Evolutionary conservation across 306 rosid genomes (phyloP), one percentile per base, ranked within the genome.

Genomic region (Cicer bijugum): DNA sequence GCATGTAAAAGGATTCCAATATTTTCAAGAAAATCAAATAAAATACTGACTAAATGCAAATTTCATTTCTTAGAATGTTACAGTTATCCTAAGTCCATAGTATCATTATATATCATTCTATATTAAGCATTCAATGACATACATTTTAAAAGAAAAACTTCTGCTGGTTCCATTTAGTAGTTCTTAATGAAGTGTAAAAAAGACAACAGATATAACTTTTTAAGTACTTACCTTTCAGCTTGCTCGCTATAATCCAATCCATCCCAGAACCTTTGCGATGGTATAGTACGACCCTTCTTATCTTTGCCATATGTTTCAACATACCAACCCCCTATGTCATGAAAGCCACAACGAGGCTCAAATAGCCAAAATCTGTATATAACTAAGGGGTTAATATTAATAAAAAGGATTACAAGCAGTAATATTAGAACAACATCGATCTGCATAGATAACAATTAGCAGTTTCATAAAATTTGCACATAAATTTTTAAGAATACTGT

Each of bases 311-410:
- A 93, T 69, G 97, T 93, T 81, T 93, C 97, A 12, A 93, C 80
- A 79, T 93, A 93, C 98, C 98, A 93, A 65, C 98, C 98, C 63
- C 97, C 97, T 61, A 86, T 83, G 80, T 93, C 96, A 82, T 93
- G 98, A 87, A 88, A 81, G 81, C 91, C 92, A 84, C 97, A 89
- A 15, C 98, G 97, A 82, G 98, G 98, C 87, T 91, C 98, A 72
- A 93, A 93, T 56, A 93, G 88, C 98, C 98, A 91, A 89, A 82
- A 91, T 88, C 98, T 93, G 96, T 79, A 44, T 79, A 44, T 46
- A 35, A 70, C 71, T 40, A 17, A 77, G 76, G 68, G 68, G 39
- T 83, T 75, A 53, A 63, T 66, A 80, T 64, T 12, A 77, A 46
- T 60, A 45, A 74, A 43, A 64, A 16, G 14, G 38, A 77, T 19